A percentile compares a stretch with the other conserved stretches of the same genome.
Conservation (phyloP, 202 grass and related monocot species). For the Zoysia matrella region DNA sequence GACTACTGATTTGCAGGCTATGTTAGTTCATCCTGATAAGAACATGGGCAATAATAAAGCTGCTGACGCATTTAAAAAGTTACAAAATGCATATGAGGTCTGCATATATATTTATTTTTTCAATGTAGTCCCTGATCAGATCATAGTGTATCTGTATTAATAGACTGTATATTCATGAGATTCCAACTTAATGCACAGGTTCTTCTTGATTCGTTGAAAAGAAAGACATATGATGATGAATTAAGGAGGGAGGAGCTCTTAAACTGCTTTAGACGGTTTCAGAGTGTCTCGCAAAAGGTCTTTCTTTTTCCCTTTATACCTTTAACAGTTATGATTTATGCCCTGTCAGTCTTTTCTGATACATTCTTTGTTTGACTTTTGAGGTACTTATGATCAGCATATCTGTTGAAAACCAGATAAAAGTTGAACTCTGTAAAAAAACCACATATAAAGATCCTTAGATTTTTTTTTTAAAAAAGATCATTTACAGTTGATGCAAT, state of each 20-base stretch:
- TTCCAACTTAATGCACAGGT: constrained; percentile 62
- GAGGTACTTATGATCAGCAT: neutral
- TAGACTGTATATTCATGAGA: constrained; percentile 43
- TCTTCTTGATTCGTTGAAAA: constrained; percentile 97
- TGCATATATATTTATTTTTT: constrained; percentile 9
- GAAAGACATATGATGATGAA: constrained; percentile 96
- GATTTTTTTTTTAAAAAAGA: too few species aligned
- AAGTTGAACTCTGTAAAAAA: too few species aligned
- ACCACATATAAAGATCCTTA: too few species aligned
- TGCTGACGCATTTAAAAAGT: constrained; percentile 99
- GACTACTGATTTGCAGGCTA: constrained; percentile 80
- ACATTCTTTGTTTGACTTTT: constrained; percentile 3
- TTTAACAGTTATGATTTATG: constrained; percentile 4
- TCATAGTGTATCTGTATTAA: constrained; percentile 8
- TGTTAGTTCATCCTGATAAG: constrained; percentile 99
- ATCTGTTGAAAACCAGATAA: too few species aligned
- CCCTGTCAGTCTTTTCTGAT: neutral
- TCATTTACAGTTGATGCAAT: too few species aligned
- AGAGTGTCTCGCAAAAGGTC: constrained; percentile 85
- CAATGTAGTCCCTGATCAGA: constrained; percentile 22
- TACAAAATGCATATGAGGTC: constrained; percentile 99
- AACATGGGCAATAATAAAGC: constrained; percentile 99
- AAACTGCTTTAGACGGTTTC: constrained; percentile 88
- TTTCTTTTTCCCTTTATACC: constrained; percentile 33
- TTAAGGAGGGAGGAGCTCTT: constrained; percentile 88